Percentiles rank a stretch among this genome's conserved stretches.
Evolutionary conservation across 352 stramenopile species (phyloP).

Genomic region (Pythium periplocum): DNA sequence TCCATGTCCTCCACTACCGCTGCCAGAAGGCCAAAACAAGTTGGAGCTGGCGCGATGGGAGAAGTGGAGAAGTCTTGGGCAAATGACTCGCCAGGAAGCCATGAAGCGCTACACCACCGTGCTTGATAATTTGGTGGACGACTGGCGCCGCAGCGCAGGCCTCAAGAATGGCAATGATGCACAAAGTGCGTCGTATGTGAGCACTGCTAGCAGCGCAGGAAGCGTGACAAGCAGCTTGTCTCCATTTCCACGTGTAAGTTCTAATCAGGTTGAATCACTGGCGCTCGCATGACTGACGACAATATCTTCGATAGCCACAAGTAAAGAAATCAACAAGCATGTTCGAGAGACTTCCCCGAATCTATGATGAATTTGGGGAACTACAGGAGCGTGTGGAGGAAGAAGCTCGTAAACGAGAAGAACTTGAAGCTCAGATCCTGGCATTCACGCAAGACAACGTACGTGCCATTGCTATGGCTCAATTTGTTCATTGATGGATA

Average conservation of each 20-base stretch:
- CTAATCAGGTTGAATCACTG: no score
- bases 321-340: conserved; percentile 42
- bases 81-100: conserved; percentile 63
- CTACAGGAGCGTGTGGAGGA: conserved; percentile 67
- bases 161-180: conserved; percentile 3
- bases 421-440: conserved; percentile 59
- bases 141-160: conserved; percentile 59
- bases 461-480: not conserved
- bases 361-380: conserved; percentile 63
- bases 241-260: conserved; percentile 11
- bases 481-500: no score
- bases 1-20: conserved; percentile 32
- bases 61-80: conserved; percentile 69
- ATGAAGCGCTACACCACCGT: conserved; percentile 75
- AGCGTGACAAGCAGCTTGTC: conserved; percentile 5
- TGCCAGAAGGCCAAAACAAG: conserved; percentile 33
- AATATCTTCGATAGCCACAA: not conserved
- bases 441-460: conserved; percentile 62
- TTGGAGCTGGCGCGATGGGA: conserved; percentile 45
- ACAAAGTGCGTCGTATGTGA: conserved; percentile 15
- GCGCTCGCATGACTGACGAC: no score
- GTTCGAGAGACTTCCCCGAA: conserved; percentile 56
- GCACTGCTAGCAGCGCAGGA: conserved; percentile 13
- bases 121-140: conserved; percentile 77
- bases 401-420: conserved; percentile 60